Conservation (phyloP, 2,329 filamentous ascomycete species). For the Chaetothyriales sp. region DNA sequence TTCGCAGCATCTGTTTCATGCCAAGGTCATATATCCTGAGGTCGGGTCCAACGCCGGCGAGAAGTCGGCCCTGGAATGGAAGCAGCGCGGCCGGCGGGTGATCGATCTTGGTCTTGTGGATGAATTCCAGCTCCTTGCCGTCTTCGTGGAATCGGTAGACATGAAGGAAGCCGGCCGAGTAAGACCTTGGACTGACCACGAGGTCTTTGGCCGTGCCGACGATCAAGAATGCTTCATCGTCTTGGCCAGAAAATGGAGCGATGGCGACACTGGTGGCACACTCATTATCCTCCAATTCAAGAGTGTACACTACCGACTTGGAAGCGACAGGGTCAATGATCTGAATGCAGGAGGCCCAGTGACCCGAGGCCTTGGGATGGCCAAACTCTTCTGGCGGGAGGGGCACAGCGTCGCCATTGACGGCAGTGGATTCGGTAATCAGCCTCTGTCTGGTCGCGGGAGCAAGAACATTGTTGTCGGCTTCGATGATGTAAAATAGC, state of each 20-base stretch:
- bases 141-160: constrained; percentile 81
- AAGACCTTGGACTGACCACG: constrained; percentile 61
- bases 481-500: constrained; percentile 85
- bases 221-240: constrained; percentile 79
- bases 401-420: constrained; percentile 58
- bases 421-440: constrained; percentile 54
- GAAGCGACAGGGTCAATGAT: constrained; percentile 70
- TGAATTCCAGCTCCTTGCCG: constrained; percentile 80
- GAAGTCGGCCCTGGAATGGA: constrained; percentile 79
- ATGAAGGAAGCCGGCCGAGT: constrained; percentile 70
- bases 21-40: constrained; percentile 86
- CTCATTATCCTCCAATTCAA: constrained; percentile 81
- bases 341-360: constrained; percentile 94
- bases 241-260: constrained; percentile 76
- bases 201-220: constrained; percentile 92
- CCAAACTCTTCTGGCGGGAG: constrained; percentile 75
- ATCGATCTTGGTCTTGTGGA: constrained; percentile 90
- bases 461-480: constrained; percentile 82
- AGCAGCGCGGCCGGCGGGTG: constrained; percentile 79
- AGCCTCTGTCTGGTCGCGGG: constrained; percentile 63
- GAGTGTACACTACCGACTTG: constrained; percentile 59
- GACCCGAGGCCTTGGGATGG: constrained; percentile 65
- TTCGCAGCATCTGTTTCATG: constrained; percentile 81
- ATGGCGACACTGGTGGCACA: constrained; percentile 75
- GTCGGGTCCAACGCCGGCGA: constrained; percentile 72